These are phyloP conservation scores for Xylariomycetidae sp. DNA, from an alignment of 2,329 filamentous ascomycete species.

Conservation along the genomic window DNA sequence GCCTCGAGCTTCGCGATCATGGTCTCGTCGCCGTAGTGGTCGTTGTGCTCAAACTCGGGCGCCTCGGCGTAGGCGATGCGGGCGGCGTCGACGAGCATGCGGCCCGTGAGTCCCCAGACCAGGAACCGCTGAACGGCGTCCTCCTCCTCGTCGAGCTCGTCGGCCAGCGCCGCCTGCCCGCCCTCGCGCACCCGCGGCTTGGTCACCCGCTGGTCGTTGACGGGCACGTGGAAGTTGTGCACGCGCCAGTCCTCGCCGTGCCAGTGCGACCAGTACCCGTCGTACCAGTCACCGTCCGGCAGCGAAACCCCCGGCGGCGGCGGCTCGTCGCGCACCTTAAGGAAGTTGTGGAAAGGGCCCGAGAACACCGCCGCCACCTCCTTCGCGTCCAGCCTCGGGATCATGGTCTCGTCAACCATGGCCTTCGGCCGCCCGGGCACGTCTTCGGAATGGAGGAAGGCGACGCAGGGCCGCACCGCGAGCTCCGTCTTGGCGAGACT, in stretches of 20 bases:
- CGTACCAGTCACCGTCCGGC: slow-evolving; percentile 70
- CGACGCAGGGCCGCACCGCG: slow-evolving; percentile 71
- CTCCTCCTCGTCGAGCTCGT: slow-evolving; percentile 32
- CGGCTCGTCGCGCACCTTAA: slow-evolving; percentile 56
- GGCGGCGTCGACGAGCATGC: slow-evolving; percentile 84
- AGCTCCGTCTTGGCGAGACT: slow-evolving; percentile 70
- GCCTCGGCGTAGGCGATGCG: slow-evolving; percentile 76
- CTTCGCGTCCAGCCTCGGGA: slow-evolving; percentile 77
- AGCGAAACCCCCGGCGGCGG: slow-evolving; percentile 28
- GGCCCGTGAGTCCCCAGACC: slow-evolving; percentile 93
- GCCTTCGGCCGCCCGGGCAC: slow-evolving; percentile 24
- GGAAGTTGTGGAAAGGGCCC: slow-evolving; percentile 80
- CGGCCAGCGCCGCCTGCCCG: slow-evolving; percentile 19
- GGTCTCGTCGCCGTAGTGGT: slow-evolving; percentile 46
- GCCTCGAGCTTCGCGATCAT: slow-evolving; percentile 43
- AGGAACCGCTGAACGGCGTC: slow-evolving; percentile 59
- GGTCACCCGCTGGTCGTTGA: slow-evolving; percentile 64
- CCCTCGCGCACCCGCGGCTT: slow-evolving; percentile 41
- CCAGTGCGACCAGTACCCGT: slow-evolving; percentile 76
- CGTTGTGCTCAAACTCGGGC: slow-evolving; percentile 75
- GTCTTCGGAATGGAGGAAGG: slow-evolving; percentile 66
- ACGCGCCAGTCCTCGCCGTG: slow-evolving; percentile 74
- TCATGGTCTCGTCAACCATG: slow-evolving; percentile 64
- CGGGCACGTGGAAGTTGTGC: slow-evolving; percentile 89
- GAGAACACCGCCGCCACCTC: slow-evolving; percentile 95